Evolutionary conservation across 331 rosid species (phyloP), one percentile per base, ranked within the genome.

Genomic region (Malus hybrid): DNA sequence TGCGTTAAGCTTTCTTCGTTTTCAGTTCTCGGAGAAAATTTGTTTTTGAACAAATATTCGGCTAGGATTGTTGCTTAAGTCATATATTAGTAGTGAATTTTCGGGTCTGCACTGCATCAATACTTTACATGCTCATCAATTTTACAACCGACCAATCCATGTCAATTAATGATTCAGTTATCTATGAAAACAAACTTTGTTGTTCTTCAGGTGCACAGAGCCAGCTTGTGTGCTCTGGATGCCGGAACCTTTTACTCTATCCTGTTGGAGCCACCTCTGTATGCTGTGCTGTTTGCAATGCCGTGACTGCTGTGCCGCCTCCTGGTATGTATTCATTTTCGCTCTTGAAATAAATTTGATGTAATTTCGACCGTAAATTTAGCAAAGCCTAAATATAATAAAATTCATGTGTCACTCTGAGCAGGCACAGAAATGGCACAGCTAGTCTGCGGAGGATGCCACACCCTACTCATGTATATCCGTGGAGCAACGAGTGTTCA

Each of bases 141-240:
- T 39, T 39, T 39, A 39, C 46, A 39, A 39, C 46, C 12, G 46
- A 9, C 46, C 46, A 39, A 39, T 39, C 46, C 46, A 10, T 39
- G 46, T 39, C 46, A 39, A 39, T 39, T 39, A 39, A 28, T 71
- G 12, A 59, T 72, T 57, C 34, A 72, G 14, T 36, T 56, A 56
- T 8, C 50, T 11, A 11, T 44, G 50, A 44, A 32, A 44, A 44
- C 50, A 44, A 44, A 44, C 50, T 44, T 10, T 11, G 0, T 44
- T 11, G 83, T 27, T 16, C 56, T 78, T 60, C 84, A 91, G 98
- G 92, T 57, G 82, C 81, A 57, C 96, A 89, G 81, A 89, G 96
- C 80, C 98, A 93, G 80, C 92, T 93, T 56, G 97, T 93, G 6
- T 93, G 98, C 81, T 93, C 98, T 5, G 97, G 98, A 73, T 93